phyloP scores from a whole-genome alignment of 345 rosid species.

The Syzygium aromaticum region DNA sequence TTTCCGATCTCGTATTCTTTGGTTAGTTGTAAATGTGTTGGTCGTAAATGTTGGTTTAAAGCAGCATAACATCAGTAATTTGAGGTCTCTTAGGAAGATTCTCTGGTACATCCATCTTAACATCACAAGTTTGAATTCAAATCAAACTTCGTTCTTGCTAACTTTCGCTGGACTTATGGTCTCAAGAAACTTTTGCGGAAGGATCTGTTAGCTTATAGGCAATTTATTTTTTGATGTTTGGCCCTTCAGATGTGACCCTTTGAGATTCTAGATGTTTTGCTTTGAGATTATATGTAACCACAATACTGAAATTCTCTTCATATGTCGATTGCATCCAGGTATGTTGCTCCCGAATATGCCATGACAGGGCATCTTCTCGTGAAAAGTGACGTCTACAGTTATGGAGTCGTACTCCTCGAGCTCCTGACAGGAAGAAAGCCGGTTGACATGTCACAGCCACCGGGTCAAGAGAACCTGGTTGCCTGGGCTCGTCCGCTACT shows the following conservation, averaged over 20 bases:
- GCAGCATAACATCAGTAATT: not conserved
- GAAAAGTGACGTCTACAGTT: constrained; percentile 97
- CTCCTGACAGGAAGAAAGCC: constrained; percentile 86
- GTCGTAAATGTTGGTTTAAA: not conserved
- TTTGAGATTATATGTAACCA: not conserved
- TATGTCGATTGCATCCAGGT: constrained; percentile 29
- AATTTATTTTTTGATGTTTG: not conserved
- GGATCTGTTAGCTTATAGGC: not conserved
- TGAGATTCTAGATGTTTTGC: not conserved
- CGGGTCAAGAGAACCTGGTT: constrained; percentile 90
- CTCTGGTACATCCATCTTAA: not conserved
- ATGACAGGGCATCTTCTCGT: constrained; percentile 97
- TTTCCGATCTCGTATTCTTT: not conserved
- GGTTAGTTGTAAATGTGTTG: not conserved
- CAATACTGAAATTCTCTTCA: not conserved
- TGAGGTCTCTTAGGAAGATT: not conserved
- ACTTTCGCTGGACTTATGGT: not conserved
- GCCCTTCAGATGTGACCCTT: not conserved
- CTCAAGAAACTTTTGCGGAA: not conserved
- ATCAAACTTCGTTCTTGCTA: not conserved
- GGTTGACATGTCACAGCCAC: constrained; percentile 83
- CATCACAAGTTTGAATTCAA: not conserved
- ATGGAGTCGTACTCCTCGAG: constrained; percentile 98
- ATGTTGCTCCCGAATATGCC: constrained; percentile 98
- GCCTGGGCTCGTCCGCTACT: constrained; percentile 84